A percentile compares a stretch with the other conserved stretches of the same genome.
Evolutionary conservation across 352 stramenopile genomes (phyloP).

Genomic region (Elongisporangium anandrum): DNA sequence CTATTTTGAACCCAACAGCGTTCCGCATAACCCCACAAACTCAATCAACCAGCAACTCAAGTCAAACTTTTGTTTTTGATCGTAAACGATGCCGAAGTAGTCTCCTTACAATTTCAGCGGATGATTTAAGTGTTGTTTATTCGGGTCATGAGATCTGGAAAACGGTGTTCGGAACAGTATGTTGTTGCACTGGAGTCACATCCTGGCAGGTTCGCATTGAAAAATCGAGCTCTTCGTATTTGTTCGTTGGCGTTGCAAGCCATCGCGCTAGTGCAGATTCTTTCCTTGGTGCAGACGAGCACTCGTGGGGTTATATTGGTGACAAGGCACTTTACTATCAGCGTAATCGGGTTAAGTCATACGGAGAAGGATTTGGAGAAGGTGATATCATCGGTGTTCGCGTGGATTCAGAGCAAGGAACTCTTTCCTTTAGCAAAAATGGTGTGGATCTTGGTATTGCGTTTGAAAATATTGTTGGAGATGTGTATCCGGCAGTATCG

Average conservation of each 20-base stretch:
- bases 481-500: constrained; percentile 88
- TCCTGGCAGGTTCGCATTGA: constrained; percentile 90
- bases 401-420: constrained; percentile 83
- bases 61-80: constrained; percentile 33
- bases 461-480: constrained; percentile 89
- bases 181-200: constrained; percentile 75
- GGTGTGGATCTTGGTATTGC: constrained; percentile 78
- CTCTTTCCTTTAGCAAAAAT: constrained; percentile 89
- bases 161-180: constrained; percentile 63
- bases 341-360: constrained; percentile 89
- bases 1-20: not conserved
- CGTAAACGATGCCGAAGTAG: constrained; percentile 64
- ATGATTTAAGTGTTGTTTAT: constrained; percentile 61
- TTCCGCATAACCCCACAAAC: not conserved
- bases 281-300: constrained; percentile 96
- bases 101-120: constrained; percentile 57
- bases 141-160: constrained; percentile 88
- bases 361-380: constrained; percentile 82
- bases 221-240: constrained; percentile 93
- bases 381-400: constrained; percentile 83
- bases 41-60: not conserved
- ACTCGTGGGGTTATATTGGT: constrained; percentile 98
- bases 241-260: constrained; percentile 97
- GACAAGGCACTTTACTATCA: constrained; percentile 99
- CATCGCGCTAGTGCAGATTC: constrained; percentile 89